These are phyloP conservation scores for Talinum fruticosum DNA, from an alignment of 148 eudicot species.

Conservation along the genomic window DNA sequence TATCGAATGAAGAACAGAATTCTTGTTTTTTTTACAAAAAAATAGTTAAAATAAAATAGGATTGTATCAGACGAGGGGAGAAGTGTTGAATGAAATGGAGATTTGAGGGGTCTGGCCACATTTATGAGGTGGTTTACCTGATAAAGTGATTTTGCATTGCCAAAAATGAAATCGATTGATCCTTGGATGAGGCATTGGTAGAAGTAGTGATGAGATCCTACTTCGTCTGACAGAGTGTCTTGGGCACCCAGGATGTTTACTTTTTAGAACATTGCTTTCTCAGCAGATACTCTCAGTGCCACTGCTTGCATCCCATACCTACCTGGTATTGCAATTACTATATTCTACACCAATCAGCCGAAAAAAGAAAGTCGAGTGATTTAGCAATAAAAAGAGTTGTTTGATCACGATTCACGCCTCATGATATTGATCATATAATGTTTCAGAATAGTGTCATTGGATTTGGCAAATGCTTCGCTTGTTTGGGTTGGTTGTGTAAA, in stretches of 20 bases:
- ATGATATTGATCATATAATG: neutral
- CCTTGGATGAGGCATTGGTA: slow-evolving; percentile 73
- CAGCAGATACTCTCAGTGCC: slow-evolving; percentile 70
- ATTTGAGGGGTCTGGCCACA: too few species aligned
- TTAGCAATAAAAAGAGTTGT: neutral
- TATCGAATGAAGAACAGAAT: slow-evolving; percentile 55
- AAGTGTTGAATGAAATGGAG: neutral
- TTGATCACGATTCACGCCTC: too few species aligned
- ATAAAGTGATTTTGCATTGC: slow-evolving; percentile 76
- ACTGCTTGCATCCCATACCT: slow-evolving; percentile 74
- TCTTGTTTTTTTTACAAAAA: slow-evolving; percentile 48
- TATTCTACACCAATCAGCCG: slow-evolving; percentile 46
- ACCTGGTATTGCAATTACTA: slow-evolving; percentile 56
- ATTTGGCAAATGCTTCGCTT: neutral
- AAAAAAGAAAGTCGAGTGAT: neutral
- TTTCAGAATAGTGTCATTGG: neutral
- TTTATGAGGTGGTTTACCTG: slow-evolving; percentile 31
- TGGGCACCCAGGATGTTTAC: slow-evolving; percentile 71
- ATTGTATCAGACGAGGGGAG: neutral
- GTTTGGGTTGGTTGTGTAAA: neutral
- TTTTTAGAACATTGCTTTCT: slow-evolving; percentile 57
- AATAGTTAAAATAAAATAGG: too few species aligned
- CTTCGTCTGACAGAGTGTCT: slow-evolving; percentile 77
- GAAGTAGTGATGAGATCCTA: slow-evolving; percentile 76
- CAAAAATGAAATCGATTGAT: slow-evolving; percentile 80